Percentiles rank a stretch among this genome's conserved stretches.
These are phyloP conservation scores for Tetrastigma voinierianum DNA, from an alignment of 164 flowering plant genomes.

Conservation along the genomic window DNA sequence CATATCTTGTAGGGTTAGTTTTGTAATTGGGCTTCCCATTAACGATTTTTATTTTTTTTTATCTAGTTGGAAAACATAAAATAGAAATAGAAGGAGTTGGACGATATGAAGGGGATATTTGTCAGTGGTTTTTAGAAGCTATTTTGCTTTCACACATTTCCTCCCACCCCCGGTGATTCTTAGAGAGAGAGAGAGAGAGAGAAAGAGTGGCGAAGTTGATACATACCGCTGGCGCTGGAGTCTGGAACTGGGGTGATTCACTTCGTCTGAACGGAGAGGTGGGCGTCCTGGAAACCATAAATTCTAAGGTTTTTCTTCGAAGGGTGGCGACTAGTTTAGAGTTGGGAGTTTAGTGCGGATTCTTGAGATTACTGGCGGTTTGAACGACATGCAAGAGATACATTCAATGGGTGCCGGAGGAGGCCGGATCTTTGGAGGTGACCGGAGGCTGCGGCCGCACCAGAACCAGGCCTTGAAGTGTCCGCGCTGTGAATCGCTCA, in stretches of 20 bases:
- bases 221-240: not conserved
- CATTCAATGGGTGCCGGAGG: conserved; percentile 32
- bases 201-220: not conserved
- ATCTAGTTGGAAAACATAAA: not conserved
- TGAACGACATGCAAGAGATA: conserved; percentile 39
- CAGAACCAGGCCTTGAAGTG: conserved; percentile 56
- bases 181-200: not conserved
- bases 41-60: not conserved
- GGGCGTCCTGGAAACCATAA: not conserved
- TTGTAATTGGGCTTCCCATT: conserved; percentile 3
- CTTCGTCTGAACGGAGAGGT: too few species aligned
- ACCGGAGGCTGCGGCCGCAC: conserved; percentile 42
- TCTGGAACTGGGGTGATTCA: too few species aligned
- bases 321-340: not conserved
- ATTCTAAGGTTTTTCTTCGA: not conserved
- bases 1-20: conserved; percentile 4
- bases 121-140: conserved; percentile 21
- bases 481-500: conserved; percentile 74
- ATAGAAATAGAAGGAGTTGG: not conserved
- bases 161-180: too few species aligned
- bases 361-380: not conserved
- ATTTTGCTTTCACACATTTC: conserved; percentile 4
- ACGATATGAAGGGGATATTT: conserved; percentile 29
- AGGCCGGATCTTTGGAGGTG: conserved; percentile 29
- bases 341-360: not conserved